phyloP scores from a whole-genome alignment of 805 yeast genomes.

The Dipodascopsis tothii region DNA sequence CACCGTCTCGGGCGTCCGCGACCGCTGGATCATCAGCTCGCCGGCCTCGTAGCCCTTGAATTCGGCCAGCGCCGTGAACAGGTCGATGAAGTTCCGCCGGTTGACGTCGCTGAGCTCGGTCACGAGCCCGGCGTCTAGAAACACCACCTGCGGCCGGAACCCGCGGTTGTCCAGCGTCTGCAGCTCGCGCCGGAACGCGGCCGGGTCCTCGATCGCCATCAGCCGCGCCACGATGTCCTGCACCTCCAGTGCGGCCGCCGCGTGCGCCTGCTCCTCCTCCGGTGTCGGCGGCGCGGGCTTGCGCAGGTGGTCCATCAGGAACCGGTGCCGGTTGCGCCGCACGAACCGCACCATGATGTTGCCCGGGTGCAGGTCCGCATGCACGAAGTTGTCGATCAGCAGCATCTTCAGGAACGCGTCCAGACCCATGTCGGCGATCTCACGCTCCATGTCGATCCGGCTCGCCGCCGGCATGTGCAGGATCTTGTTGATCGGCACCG shows the following conservation, averaged over 20 bases:
- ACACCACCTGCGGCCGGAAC: conserved; percentile 78
- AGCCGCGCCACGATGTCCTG: conserved; percentile 26
- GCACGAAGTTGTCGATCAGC: conserved; percentile 86
- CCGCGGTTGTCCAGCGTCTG: conserved; percentile 45
- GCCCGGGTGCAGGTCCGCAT: conserved; percentile 96
- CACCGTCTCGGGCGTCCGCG: conserved; percentile 90
- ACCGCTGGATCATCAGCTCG: conserved; percentile 88
- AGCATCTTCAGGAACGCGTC: conserved; percentile 92
- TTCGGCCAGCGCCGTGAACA: conserved; percentile 79
- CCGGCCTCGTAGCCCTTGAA: conserved; percentile 95
- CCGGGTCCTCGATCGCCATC: conserved; percentile 21
- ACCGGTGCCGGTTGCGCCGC: conserved; percentile 41
- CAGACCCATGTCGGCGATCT: conserved; percentile 69
- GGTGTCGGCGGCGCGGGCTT: conserved; percentile 10
- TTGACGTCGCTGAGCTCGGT: conserved; percentile 77
- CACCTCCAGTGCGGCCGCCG: conserved; percentile 3
- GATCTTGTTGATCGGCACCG: conserved; percentile 70
- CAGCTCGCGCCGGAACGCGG: conserved; percentile 32
- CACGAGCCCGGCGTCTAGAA: conserved; percentile 87
- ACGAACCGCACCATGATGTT: conserved; percentile 74
- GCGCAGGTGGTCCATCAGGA: conserved; percentile 17
- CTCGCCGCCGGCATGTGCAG: conserved; percentile 38
- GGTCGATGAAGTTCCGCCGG: conserved; percentile 76
- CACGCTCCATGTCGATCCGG: conserved; percentile 36
- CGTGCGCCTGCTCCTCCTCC: conserved; percentile 27